Conservation (phyloP, 768 basidiomycete genomes). For the Saitozyma podzolica region DNA sequence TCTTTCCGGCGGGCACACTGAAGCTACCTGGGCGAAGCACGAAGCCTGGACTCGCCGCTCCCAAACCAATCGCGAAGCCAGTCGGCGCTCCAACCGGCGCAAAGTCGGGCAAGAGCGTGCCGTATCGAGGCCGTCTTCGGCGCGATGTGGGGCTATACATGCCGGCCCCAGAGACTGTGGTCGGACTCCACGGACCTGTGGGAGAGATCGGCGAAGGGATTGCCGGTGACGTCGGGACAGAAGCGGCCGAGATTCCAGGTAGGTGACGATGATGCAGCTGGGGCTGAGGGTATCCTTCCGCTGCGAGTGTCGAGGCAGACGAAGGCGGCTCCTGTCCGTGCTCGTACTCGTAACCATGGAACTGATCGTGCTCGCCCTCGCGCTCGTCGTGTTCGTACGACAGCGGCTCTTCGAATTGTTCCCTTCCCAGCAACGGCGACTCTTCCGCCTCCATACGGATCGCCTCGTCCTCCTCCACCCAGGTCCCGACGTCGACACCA, state of each 20-base stretch:
- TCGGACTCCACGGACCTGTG: too few relatives aligned
- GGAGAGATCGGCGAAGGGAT: too few relatives aligned
- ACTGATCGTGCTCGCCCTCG: neutral
- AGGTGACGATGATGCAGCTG: slow-evolving; percentile 8
- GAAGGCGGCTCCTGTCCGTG: too few relatives aligned
- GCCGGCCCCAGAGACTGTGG: neutral
- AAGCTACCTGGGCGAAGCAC: slow-evolving; percentile 34
- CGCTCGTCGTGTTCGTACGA: neutral
- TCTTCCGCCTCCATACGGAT: slow-evolving; percentile 4
- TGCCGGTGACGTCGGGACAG: too few relatives aligned
- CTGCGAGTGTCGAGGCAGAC: too few relatives aligned
- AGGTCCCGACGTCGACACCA: slow-evolving; percentile 51
- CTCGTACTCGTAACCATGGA: too few relatives aligned
- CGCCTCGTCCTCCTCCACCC: slow-evolving; percentile 48
- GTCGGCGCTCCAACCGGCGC: slow-evolving; percentile 42
- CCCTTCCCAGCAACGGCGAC: neutral
- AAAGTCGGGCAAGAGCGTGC: slow-evolving; percentile 47
- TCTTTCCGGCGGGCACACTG: slow-evolving; percentile 10
- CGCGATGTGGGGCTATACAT: slow-evolving; percentile 16
- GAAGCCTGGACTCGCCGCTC: slow-evolving; percentile 52
- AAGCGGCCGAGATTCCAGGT: neutral
- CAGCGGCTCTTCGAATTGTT: neutral
- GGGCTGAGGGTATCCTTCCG: too few relatives aligned
- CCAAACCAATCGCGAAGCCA: slow-evolving; percentile 52
- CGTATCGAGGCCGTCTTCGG: slow-evolving; percentile 31